Percentiles rank a stretch among this genome's conserved stretches.
These are phyloP conservation scores for Chamaenerion angustifolium DNA, from an alignment of 345 rosid species.

Conservation along the genomic window DNA sequence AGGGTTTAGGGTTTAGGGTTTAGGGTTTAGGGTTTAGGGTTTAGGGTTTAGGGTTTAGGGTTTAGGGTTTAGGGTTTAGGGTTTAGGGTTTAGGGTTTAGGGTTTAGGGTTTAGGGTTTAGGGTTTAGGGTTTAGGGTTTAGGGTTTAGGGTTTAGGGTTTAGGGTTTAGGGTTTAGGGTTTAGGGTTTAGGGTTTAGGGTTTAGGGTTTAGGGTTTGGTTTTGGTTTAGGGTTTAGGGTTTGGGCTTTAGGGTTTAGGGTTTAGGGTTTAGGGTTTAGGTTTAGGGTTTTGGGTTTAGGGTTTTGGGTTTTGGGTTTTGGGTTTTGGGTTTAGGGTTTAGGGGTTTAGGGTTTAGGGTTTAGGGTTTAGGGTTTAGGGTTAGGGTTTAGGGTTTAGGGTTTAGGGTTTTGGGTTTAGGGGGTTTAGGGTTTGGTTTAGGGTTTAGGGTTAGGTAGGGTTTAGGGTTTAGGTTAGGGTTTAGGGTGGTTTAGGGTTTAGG, in stretches of 20 bases:
- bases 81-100: background rate
- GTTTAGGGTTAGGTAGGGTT: no score
- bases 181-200: background rate
- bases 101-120: background rate
- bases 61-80: background rate
- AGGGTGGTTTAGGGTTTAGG: no score
- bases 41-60: background rate
- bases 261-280: no score
- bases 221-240: background rate
- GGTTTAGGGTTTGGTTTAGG: no score
- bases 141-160: background rate
- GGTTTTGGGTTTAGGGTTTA: no score
- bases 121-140: background rate
- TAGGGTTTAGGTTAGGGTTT: no score
- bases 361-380: no score
- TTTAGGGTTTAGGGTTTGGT: background rate
- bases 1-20: background rate
- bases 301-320: no score
- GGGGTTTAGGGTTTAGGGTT: no score
- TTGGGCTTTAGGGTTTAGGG: background rate
- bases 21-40: background rate
- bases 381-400: no score
- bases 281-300: no score
- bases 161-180: background rate
- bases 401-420: no score